Percentiles rank a stretch among this genome's conserved stretches.
Conservation (phyloP, 2,329 filamentous ascomycete species). For the Cytospora chrysosperma region DNA sequence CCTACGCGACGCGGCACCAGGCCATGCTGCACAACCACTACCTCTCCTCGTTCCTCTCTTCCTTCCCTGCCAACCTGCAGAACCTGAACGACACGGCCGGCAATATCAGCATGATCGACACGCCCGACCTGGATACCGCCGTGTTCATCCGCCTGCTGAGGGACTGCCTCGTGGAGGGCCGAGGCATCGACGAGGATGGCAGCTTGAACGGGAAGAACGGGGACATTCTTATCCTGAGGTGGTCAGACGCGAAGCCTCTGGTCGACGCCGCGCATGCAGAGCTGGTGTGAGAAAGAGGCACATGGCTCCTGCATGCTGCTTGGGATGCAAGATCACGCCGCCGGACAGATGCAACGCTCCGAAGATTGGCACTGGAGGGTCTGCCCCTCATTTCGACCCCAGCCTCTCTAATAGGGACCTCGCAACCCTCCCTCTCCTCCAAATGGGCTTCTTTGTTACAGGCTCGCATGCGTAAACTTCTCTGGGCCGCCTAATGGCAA, state of each 20-base stretch:
- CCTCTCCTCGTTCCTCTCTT: constrained; percentile 75
- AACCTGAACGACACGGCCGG: constrained; percentile 88
- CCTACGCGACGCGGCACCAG: constrained; percentile 84
- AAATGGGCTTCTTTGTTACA: too few relatives aligned
- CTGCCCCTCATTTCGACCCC: neutral
- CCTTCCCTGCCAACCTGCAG: constrained; percentile 77
- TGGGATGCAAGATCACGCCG: neutral
- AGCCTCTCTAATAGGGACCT: too few relatives aligned
- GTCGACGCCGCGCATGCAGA: constrained; percentile 57
- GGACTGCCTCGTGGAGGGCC: constrained; percentile 57
- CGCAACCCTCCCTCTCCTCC: too few relatives aligned
- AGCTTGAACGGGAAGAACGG: constrained; percentile 57
- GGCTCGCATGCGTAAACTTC: too few relatives aligned
- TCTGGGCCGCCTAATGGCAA: neutral
- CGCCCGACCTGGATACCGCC: constrained; percentile 76
- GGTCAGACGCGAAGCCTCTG: constrained; percentile 68
- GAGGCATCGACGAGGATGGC: constrained; percentile 64
- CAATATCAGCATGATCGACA: constrained; percentile 88
- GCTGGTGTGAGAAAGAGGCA: constrained; percentile 51
- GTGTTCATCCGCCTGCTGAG: constrained; percentile 78
- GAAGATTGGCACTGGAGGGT: neutral
- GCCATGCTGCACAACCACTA: constrained; percentile 83
- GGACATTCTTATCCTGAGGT: constrained; percentile 67
- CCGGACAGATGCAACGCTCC: neutral
- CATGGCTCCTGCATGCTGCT: neutral